Base-by-base conservation (phyloP, 768 basidiomycete genomes). In the Termitomyces heimii region DNA sequence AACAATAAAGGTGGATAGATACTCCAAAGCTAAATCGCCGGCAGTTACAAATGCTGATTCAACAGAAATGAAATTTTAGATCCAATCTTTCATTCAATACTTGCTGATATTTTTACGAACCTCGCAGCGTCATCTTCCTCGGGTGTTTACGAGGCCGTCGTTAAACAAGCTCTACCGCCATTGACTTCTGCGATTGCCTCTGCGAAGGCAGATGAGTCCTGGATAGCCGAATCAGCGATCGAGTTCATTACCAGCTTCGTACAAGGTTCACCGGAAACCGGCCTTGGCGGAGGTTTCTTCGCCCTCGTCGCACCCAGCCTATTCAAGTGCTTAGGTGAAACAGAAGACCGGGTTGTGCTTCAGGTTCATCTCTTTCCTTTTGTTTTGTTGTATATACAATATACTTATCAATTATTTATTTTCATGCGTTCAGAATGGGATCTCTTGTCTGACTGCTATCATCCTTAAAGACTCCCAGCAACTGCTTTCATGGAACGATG, bases 391-490 rank as follows among this genome's bases (percentile, higher is more conserved):
- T n/a, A 39, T 14, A 12, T 13, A 5, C 48, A 7, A 40, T 29
- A 28, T 39, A 29, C 46, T n/a, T 34, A 52, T 56, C 22, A 22
- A 22, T 56, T 10, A 54, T 53, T 34, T 20, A 54, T 53, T 34
- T 20, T 40, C 5, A 7, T 50, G 35, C 40, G n/a, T 47, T 51
- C 63, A 94, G 93, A 92, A 92, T 62, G 91, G 91, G 9, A 83
- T 95, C 44, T 70, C 82, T 20, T 88, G 90, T 58, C 76, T 99
- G 20, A 97, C 94, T 0, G 73, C 86, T 31, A 75, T 97, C 37
- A 82, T 98, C 51, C 85, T 94, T 39, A 98, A 94, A 73, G 94
- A 95, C 64, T 85, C 85, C 62, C 74, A 79, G 29, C 94, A 95
- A 66, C 73, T 98, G 8, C 69, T 96, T 5, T 73, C 81, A 1